Evolutionary conservation across 2,329 filamentous ascomycete genomes (phyloP).

Genomic region (Verticillium nubilum): DNA sequence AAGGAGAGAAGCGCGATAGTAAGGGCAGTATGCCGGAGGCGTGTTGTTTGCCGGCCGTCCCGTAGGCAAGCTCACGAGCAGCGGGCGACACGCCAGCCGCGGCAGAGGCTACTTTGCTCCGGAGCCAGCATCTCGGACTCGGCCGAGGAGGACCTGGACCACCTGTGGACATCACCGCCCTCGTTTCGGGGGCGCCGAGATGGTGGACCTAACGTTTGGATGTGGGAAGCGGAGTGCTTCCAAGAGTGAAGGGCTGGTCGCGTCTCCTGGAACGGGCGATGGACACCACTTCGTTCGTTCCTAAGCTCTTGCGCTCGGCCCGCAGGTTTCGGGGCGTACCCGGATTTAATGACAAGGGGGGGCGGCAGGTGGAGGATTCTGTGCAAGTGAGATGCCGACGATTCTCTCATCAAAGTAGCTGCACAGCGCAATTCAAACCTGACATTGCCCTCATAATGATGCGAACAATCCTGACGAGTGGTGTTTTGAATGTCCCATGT

Average conservation of each 20-base stretch:
- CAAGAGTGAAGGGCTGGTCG: constrained; percentile 41
- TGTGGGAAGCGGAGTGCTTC: constrained; percentile 3
- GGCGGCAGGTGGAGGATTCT: constrained; percentile 26
- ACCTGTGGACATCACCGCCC: constrained; percentile 19
- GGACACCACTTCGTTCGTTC: constrained; percentile 22
- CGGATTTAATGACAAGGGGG: constrained; percentile 20
- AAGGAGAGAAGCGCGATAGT: constrained; percentile 56
- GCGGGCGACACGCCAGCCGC: constrained; percentile 10
- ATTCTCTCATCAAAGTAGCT: constrained; percentile 20
- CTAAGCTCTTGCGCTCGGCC: constrained; percentile 28
- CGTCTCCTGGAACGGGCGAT: constrained; percentile 31
- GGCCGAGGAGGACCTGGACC: constrained; percentile 40
- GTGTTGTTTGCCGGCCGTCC: constrained; percentile 1
- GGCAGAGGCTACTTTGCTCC: constrained; percentile 47
- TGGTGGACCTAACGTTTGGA: constrained; percentile 15
- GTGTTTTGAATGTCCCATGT: no score
- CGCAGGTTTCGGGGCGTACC: constrained; percentile 15
- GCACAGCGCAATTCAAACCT: constrained; percentile 29
- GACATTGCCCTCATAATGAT: constrained; percentile 19
- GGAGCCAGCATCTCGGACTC: constrained; percentile 53
- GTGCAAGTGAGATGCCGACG: constrained; percentile 23
- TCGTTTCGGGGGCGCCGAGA: constrained; percentile 14
- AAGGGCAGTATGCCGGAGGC: constrained; percentile 33
- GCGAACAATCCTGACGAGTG: no score
- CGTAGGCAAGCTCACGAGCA: neutral